phyloP scores from a whole-genome alignment of 805 yeast genomes.

The Monosporozyma siamensis region DNA sequence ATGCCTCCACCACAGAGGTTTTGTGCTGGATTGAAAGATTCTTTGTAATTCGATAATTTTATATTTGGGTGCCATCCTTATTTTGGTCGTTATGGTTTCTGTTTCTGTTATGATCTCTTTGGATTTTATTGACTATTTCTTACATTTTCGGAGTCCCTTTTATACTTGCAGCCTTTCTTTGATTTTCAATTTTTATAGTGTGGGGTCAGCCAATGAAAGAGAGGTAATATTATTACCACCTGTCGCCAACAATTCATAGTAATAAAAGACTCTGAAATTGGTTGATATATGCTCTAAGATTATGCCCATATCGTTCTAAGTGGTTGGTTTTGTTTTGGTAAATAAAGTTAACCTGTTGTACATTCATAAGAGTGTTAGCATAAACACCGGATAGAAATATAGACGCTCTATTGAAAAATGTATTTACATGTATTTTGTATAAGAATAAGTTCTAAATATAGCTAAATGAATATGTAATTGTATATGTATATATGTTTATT shows the following conservation, averaged over 20 bases:
- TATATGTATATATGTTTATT: slow-evolving; percentile 1
- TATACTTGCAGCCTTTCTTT: too few species aligned
- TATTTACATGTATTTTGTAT: slow-evolving; percentile 1
- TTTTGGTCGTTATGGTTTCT: too few species aligned
- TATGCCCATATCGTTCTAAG: too few species aligned
- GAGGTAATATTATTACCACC: neutral
- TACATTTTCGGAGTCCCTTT: slow-evolving; percentile 1
- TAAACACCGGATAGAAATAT: too few species aligned
- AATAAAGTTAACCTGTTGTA: too few species aligned
- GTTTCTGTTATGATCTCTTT: neutral
- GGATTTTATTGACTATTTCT: too few species aligned
- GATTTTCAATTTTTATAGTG: neutral
- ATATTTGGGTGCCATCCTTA: slow-evolving; percentile 22
- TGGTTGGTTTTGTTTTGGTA: too few species aligned
- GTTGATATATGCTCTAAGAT: neutral
- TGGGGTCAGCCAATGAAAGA: neutral
- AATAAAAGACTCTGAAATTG: too few species aligned
- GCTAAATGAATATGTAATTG: neutral
- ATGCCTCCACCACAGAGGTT: slow-evolving; percentile 53
- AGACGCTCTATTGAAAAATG: too few species aligned
- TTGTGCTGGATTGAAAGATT: slow-evolving; percentile 46
- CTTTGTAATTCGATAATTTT: slow-evolving; percentile 49
- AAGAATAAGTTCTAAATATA: neutral
- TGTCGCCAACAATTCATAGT: too few species aligned
- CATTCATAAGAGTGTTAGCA: too few species aligned